Evolutionary conservation across 2,329 filamentous ascomycete species (phyloP).

Genomic region (Aureobasidium sp.): DNA sequence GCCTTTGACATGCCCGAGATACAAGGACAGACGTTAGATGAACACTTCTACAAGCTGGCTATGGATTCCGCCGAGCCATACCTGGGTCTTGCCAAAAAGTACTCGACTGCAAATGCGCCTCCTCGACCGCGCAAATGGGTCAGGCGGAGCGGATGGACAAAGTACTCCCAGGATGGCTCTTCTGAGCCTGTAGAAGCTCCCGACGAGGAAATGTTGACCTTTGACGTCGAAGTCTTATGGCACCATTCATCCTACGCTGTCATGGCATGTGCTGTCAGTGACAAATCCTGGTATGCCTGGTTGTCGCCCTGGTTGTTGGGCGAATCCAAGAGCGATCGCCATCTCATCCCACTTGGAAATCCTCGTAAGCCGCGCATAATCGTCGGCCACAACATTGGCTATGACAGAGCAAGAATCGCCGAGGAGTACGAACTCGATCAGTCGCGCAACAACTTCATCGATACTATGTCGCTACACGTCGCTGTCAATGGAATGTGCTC

Average conservation of each 20-base stretch:
- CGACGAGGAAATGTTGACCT: conserved; percentile 74
- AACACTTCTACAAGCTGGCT: conserved; percentile 88
- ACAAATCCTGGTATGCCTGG: conserved; percentile 95
- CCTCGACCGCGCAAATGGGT: conserved; percentile 66
- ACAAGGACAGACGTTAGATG: conserved; percentile 75
- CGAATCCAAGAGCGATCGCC: conserved; percentile 67
- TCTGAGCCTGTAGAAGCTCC: conserved; percentile 69
- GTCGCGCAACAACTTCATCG: conserved; percentile 77
- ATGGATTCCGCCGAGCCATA: conserved; percentile 83
- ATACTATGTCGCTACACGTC: conserved; percentile 97
- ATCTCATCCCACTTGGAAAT: conserved; percentile 83
- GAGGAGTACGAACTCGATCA: conserved; percentile 87
- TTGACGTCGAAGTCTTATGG: conserved; percentile 96
- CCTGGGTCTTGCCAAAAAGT: conserved; percentile 65
- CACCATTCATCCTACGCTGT: conserved; percentile 87
- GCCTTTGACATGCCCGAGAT: conserved; percentile 78
- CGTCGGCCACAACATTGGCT: conserved; percentile 92
- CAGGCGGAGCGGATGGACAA: conserved; percentile 82
- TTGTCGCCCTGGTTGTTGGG: conserved; percentile 89
- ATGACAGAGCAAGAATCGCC: conserved; percentile 77
- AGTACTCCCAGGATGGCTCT: conserved; percentile 69
- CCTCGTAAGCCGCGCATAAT: conserved; percentile 65
- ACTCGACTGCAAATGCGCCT: conserved; percentile 55
- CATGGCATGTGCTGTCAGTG: conserved; percentile 90
- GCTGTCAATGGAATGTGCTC: conserved; percentile 99